A percentile compares a stretch with the other conserved stretches of the same genome.
Conservation (phyloP, 2,329 filamentous ascomycete genomes). For the Botrytis byssoidea region DNA sequence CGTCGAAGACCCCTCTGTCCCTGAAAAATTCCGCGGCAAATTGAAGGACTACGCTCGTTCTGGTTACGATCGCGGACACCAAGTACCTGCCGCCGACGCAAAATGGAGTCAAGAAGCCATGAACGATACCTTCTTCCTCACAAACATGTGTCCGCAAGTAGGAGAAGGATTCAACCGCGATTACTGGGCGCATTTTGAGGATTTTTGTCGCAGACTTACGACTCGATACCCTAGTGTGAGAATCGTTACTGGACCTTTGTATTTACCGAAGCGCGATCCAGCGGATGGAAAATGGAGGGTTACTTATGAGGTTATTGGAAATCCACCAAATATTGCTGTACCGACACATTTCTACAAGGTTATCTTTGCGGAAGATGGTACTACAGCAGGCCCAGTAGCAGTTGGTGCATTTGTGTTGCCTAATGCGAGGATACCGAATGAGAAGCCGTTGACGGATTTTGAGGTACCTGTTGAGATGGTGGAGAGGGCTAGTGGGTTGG, state of each 20-base stretch:
- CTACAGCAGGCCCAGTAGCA: constrained; percentile 69
- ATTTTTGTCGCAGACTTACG: constrained; percentile 87
- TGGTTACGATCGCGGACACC: constrained; percentile 94
- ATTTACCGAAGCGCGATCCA: constrained; percentile 80
- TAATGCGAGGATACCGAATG: constrained; percentile 84
- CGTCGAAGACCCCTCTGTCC: constrained; percentile 75
- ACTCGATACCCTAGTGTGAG: constrained; percentile 79
- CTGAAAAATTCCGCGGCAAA: constrained; percentile 82
- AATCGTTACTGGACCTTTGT: constrained; percentile 90
- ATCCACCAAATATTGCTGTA: constrained; percentile 88
- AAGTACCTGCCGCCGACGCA: constrained; percentile 92
- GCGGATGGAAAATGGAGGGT: constrained; percentile 93
- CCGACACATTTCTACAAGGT: constrained; percentile 99
- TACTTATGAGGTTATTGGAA: constrained; percentile 92
- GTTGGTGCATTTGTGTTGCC: constrained; percentile 93
- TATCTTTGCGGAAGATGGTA: constrained; percentile 88
- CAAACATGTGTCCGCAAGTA: constrained; percentile 98
- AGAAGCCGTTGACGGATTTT: constrained; percentile 84
- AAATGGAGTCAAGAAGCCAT: constrained; percentile 95
- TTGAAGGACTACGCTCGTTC: constrained; percentile 93
- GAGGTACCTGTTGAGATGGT: constrained; percentile 92
- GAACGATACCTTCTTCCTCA: constrained; percentile 90
- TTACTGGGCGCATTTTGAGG: constrained; percentile 99
- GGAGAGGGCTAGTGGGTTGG: constrained; percentile 86
- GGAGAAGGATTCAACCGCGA: constrained; percentile 98